A percentile compares a stretch with the other conserved stretches of the same genome.
Conservation (phyloP, 441 rosid genomes). For the Capsella rubella region DNA sequence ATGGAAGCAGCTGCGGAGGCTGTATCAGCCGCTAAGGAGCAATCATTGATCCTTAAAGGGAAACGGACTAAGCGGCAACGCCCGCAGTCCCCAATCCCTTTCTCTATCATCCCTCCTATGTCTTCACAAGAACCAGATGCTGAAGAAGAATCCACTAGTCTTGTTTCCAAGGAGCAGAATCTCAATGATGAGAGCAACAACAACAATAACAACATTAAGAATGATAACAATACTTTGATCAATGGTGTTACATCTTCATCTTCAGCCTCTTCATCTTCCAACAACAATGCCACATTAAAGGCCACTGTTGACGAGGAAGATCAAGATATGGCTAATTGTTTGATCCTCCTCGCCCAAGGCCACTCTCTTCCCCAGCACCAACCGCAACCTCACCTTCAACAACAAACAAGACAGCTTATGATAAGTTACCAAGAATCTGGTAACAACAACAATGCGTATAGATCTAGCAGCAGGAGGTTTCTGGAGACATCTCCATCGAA, state of each 20-base stretch:
- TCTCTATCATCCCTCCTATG: conserved; percentile 45
- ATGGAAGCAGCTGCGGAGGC: conserved; percentile 63
- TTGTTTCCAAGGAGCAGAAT: conserved; percentile 40
- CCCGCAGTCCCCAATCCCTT: conserved; percentile 68
- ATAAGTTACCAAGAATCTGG: conserved; percentile 35
- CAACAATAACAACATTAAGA: conserved; percentile 16
- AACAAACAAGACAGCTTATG: conserved; percentile 46
- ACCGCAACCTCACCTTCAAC: conserved; percentile 23
- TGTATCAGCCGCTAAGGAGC: conserved; percentile 45
- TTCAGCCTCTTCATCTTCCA: conserved; percentile 51
- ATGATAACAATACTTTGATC: conserved; percentile 9
- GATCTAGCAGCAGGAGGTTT: conserved; percentile 73
- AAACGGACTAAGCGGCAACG: conserved; percentile 83
- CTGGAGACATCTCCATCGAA: conserved; percentile 53
- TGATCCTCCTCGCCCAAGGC: conserved; percentile 88
- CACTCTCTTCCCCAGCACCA: conserved; percentile 39
- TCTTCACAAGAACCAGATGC: conserved; percentile 27
- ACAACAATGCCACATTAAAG: conserved; percentile 40
- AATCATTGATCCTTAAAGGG: conserved; percentile 61
- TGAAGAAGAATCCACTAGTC: conserved; percentile 41
- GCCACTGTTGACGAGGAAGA: conserved; percentile 64
- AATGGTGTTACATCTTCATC: conserved; percentile 43
- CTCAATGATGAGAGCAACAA: conserved; percentile 8
- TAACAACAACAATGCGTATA: conserved; percentile 33
- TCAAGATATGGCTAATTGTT: conserved; percentile 93